phyloP scores from a whole-genome alignment of 257 asterid genomes.

The Eustoma russellianum region DNA sequence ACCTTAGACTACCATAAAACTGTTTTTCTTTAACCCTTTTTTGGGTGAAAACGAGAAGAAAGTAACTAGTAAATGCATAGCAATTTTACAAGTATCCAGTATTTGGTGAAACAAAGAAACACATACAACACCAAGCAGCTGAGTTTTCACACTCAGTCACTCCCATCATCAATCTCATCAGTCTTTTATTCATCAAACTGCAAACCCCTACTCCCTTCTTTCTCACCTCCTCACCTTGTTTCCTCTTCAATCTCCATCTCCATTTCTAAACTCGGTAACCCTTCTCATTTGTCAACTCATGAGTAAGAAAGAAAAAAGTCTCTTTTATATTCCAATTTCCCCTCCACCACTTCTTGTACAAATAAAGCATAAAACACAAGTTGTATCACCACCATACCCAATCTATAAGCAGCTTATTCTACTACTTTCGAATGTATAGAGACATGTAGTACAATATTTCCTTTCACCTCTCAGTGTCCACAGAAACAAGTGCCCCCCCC shows the following conservation, averaged over 20 bases:
- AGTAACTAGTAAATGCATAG: constrained; percentile 19
- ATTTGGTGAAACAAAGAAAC: constrained; percentile 25
- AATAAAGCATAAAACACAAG: neutral
- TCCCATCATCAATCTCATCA: constrained; percentile 27
- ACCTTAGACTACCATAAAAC: too few relatives aligned
- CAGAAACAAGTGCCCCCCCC: too few relatives aligned
- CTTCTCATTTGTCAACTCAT: constrained; percentile 17
- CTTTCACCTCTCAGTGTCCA: too few relatives aligned
- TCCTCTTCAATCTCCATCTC: constrained; percentile 14
- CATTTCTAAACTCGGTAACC: constrained; percentile 41
- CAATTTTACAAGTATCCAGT: constrained; percentile 7
- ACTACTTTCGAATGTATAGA: too few relatives aligned
- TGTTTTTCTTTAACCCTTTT: constrained; percentile 30
- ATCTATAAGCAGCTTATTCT: too few relatives aligned
- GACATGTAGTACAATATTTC: too few relatives aligned
- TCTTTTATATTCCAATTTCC: constrained; percentile 21
- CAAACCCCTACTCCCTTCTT: neutral
- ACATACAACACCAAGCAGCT: neutral
- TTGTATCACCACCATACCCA: too few relatives aligned
- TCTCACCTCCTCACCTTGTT: too few relatives aligned
- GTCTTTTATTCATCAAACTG: constrained; percentile 13
- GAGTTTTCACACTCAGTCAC: constrained; percentile 7
- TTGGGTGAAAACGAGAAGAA: constrained; percentile 32
- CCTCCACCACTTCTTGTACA: neutral
- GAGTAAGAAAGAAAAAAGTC: too few relatives aligned